These are phyloP conservation scores for Syncephalastrum monosporum DNA, from an alignment of 371 early-diverging fungal genomes.

Conservation along the genomic window DNA sequence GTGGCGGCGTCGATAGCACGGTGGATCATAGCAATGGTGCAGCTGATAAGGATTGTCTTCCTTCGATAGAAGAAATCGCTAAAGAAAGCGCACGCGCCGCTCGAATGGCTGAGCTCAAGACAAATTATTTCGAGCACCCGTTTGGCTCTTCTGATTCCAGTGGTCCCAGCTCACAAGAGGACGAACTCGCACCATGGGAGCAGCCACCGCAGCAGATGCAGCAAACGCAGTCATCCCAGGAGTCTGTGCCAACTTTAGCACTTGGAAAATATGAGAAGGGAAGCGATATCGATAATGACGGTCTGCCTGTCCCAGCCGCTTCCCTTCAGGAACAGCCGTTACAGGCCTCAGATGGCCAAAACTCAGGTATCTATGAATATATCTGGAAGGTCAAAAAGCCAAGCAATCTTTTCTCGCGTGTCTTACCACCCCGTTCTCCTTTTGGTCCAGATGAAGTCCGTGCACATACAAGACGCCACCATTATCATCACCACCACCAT, in stretches of 20 bases:
- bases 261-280: neutral
- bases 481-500: too few species aligned
- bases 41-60: constrained; percentile 12
- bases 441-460: constrained; percentile 5
- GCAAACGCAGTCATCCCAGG: constrained; percentile 6
- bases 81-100: constrained; percentile 14
- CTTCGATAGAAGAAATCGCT: constrained; percentile 39
- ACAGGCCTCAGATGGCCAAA: too few species aligned
- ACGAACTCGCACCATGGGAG: constrained; percentile 23
- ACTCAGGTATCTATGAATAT: too few species aligned
- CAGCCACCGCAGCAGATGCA: neutral
- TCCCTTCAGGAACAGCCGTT: too few species aligned
- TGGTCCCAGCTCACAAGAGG: constrained; percentile 12
- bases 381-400: too few species aligned
- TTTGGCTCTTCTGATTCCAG: constrained; percentile 27
- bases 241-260: constrained; percentile 1
- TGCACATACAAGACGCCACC: too few species aligned
- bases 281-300: too few species aligned
- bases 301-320: too few species aligned
- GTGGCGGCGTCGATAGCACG: constrained; percentile 21
- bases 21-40: too few species aligned
- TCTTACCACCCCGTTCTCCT: constrained; percentile 34
- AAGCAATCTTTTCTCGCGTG: constrained; percentile 16
- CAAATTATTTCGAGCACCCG: constrained; percentile 43
- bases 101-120: constrained; percentile 14